Evolutionary conservation across 306 rosid species (phyloP), one percentile per base, ranked within the genome.

Genomic region (Rosa persica): DNA sequence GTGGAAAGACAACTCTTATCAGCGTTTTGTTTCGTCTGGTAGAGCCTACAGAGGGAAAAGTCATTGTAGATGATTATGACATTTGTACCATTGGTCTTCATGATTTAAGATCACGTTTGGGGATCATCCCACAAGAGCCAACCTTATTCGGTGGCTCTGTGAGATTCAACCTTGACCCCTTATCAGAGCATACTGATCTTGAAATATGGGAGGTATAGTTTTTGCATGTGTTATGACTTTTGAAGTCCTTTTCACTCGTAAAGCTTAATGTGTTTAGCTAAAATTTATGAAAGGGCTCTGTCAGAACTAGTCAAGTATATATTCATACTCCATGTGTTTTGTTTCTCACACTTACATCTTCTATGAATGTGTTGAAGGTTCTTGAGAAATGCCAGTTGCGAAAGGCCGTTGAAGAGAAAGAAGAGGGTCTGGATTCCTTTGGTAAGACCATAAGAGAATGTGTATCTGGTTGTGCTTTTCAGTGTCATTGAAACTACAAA

Each of bases 111-210:
- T 75, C 78, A 30, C 55, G 74, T 22, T 61, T 83, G 5, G 86
- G 86, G 36, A 83, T 83, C 52, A 83, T 79, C 8, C 86, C 86
- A 2, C 86, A 83, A 58, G 86, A 79, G 66, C 83, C 86, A 43
- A 79, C 83, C 12, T 80, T 83, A 44, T 79, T 83, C 12, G 47
- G 64, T 54, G 86, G 86, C 49, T 79, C 86, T 52, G 75, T 83
- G 48, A 83, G 86, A 75, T 75, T 58, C 83, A 83, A 83, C 66
- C 74, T 83, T 0, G 86, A 83, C 47, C 83, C 83, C 39, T 75
- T 83, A 57, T 75, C 86, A 54, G 55, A 62, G 42, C 77, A 79
- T 52, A 54, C 49, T 30, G 86, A 83, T 70, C 48, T 30, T 20
- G 80, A 79, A 71, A 70, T 83, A 42, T 79, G 81, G 86, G 75